Evolutionary conservation across 1,139 yeast species (phyloP).

Genomic region (Scheffersomyces segobiensis): DNA sequence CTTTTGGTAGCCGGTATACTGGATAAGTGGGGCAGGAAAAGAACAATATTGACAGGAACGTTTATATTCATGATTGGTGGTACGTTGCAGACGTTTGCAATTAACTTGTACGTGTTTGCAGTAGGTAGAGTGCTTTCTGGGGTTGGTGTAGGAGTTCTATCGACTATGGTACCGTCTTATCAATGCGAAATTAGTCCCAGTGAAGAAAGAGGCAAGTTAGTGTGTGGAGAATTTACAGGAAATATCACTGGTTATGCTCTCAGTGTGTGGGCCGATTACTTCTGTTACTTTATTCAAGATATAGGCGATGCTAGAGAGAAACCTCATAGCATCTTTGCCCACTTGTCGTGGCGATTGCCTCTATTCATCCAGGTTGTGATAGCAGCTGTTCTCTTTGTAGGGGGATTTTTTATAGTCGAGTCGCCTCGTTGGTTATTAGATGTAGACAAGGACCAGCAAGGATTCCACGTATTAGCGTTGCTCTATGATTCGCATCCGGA

Average conservation of each 20-base stretch:
- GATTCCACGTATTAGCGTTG: slow-evolving; percentile 76
- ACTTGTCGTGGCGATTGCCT: slow-evolving; percentile 55
- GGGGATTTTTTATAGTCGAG: slow-evolving; percentile 57
- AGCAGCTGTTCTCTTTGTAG: slow-evolving; percentile 46
- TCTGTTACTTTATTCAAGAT: slow-evolving; percentile 48
- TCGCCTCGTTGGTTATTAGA: slow-evolving; percentile 57
- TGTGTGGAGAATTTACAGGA: slow-evolving; percentile 57
- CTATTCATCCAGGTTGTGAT: slow-evolving; percentile 49
- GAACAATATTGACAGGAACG: slow-evolving; percentile 51
- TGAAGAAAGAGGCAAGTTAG: slow-evolving; percentile 55
- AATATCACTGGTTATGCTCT: slow-evolving; percentile 53
- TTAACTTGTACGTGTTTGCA: slow-evolving; percentile 43
- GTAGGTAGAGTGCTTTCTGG: slow-evolving; percentile 54
- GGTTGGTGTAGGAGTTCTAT: slow-evolving; percentile 52
- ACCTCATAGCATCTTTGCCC: slow-evolving; percentile 42
- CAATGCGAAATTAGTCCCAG: slow-evolving; percentile 59
- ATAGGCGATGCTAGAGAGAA: slow-evolving; percentile 39
- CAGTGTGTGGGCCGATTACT: slow-evolving; percentile 58
- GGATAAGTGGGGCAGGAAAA: slow-evolving; percentile 48
- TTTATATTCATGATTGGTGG: slow-evolving; percentile 53
- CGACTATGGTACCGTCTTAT: slow-evolving; percentile 55
- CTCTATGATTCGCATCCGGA: slow-evolving; percentile 59
- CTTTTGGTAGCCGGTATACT: slow-evolving; percentile 48
- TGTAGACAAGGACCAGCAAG: slow-evolving; percentile 51
- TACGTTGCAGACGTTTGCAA: slow-evolving; percentile 46